Conservation (phyloP, 345 rosid species). For the Barbarea vulgaris region DNA sequence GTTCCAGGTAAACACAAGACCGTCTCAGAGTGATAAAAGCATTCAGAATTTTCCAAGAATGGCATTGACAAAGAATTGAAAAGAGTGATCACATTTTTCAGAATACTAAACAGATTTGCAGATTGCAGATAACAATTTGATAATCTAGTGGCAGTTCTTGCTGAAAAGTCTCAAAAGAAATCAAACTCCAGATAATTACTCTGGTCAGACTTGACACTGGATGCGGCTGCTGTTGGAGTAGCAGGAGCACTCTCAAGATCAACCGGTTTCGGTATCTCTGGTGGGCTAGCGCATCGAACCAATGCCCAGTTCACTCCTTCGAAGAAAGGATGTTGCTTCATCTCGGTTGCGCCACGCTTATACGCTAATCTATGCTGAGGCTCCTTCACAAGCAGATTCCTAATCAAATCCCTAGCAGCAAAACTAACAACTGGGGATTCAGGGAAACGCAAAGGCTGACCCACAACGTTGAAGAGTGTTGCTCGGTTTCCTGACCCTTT, state of each 20-base stretch:
- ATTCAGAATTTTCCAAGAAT: conserved; percentile 15
- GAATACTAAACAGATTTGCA: conserved; percentile 19
- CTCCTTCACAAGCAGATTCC: conserved; percentile 77
- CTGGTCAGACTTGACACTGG: conserved; percentile 56
- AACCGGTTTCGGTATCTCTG: conserved; percentile 69
- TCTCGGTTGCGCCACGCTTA: conserved; percentile 78
- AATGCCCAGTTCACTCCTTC: conserved; percentile 90
- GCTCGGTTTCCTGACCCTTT: conserved; percentile 83
- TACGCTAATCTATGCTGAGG: conserved; percentile 78
- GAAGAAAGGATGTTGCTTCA: conserved; percentile 78
- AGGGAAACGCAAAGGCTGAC: conserved; percentile 75
- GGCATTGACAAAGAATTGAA: conserved; percentile 22
- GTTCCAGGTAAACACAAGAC: neutral
- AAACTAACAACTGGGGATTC: conserved; percentile 81
- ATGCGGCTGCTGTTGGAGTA: conserved; percentile 48
- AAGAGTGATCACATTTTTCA: conserved; percentile 2
- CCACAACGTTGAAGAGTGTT: conserved; percentile 74
- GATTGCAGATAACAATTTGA: conserved; percentile 26
- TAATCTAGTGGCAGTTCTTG: conserved; percentile 21
- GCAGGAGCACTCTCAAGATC: conserved; percentile 52
- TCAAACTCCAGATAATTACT: conserved; percentile 70
- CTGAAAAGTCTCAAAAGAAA: conserved; percentile 52
- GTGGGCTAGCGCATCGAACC: conserved; percentile 79
- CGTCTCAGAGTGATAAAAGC: neutral
- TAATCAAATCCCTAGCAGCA: conserved; percentile 70